Base-by-base conservation (phyloP, 495 filamentous ascomycete species). In the Mytilinidion resinicola region DNA sequence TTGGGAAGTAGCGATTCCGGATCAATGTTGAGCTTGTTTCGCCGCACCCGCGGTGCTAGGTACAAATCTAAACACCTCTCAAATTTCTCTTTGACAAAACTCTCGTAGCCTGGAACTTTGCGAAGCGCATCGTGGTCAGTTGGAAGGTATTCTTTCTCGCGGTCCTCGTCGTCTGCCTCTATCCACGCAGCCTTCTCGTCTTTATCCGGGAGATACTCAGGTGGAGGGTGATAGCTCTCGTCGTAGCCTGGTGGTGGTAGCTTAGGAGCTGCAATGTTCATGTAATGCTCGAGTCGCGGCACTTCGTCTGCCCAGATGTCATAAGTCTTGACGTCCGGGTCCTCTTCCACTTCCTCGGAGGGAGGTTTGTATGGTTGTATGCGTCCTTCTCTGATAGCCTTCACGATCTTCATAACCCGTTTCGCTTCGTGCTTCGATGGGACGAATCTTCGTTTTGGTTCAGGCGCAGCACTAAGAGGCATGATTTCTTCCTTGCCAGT, bases 381-480 rank as follows among this genome's bases (percentile, higher is more conserved):
- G 34, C 90, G 84, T 35, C 95, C 95, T 73, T 97, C 92, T 42
- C 85, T 80, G 58, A 98, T 98, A 20, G 93, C 93, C 69, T 88
- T 90, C 39, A 96, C 93, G 62, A 98, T 85, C 77, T 98, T 97
- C 91, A 96, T 96, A 48, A 98, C 82, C 58, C 91, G 80, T 80
- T 96, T 96, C 15, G 89, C 86, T 75, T 98, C 93, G 66, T 97
- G 90, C 74, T 96, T 96, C n/a, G 95, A 97, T 9, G 95, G 93
- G 14, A 97, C 76, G 69, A 96, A 98, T 64, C 93, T 86, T 44
- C 92, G 81, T 75, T 98, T 98, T 5, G 93, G 93, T 67, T 98
- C 93, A 38, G 93, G 93, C 5, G 91, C 92, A 42, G 90, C 84
- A 71, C 90, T 96, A 52, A 98, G 73, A 9, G 93, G 93, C 91